Evolutionary conservation across 2,329 filamentous ascomycete species (phyloP), one percentile per base, ranked within the genome.

Genomic region (Lachnellula suecica): DNA sequence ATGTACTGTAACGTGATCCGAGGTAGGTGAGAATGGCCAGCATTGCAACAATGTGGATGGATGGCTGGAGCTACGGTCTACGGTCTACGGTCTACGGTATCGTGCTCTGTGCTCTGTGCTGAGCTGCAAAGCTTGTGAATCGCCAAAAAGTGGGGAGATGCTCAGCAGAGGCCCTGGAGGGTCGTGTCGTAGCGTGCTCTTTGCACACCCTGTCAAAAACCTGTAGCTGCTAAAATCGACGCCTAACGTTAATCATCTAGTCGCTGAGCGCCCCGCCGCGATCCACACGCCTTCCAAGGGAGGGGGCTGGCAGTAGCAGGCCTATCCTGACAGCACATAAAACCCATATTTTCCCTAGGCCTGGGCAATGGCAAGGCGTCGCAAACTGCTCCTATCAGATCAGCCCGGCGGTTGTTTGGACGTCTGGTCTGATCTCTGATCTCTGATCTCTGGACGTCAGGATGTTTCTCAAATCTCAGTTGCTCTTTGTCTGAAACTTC

Each of bases 191-290:
- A 44, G 25, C 24, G 27, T 34, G 44, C 44, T 46, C 49, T 25
- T 31, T 51, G 34, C 43, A 51, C 49, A 46, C 49, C 44, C 38
- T 46, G 50, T 31, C 40, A 23, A 24, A 20, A 43, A 22, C 15
- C 40, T 24, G 40, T 20, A 43, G 20, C 40, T 43, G 40, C 22
- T 35, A 35, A 35, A 23, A 43, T 22, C 20, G 20, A 43, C 40
- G 40, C 20, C 38, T 31, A 46, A 52, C 49, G 37, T 52, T 29
- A 52, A 52, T 52, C 50, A 47, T 38, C 50, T 43, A 23, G 38
- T 44, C 15, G 17, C 42, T 44, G n/a, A n/a, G n/a, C n/a, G n/a
- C 23, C 11, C n/a, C 27, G 17, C 37, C 37, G 19, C 19, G 37
- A 40, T 23, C 37, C 37, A 19, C n/a, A 15, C 20, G 17, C 19